Evolutionary conservation across 257 asterid genomes (phyloP).

Genomic region (Sherardia arvensis): DNA sequence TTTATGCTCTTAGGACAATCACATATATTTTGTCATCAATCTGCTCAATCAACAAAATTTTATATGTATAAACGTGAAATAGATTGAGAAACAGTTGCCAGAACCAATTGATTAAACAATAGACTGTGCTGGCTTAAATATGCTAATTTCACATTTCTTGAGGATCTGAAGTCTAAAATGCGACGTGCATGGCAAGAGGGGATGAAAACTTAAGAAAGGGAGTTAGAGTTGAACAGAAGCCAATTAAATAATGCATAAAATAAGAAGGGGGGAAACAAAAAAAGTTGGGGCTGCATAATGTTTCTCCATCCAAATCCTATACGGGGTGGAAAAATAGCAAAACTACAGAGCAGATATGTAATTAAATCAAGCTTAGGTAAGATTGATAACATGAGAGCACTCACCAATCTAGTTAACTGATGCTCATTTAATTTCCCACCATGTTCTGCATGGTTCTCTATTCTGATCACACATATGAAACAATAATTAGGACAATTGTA

Average conservation of each 20-base stretch:
- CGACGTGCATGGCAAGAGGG: background rate
- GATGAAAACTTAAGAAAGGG: no score
- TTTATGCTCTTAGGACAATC: background rate
- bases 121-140: background rate
- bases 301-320: background rate
- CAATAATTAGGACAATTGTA: conserved; percentile 18
- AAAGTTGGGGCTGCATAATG: background rate
- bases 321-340: background rate
- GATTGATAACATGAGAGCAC: conserved; percentile 14
- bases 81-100: background rate
- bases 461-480: conserved; percentile 43
- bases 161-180: background rate
- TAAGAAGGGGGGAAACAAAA: no score
- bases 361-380: background rate
- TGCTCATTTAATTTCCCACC: conserved; percentile 97
- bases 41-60: background rate
- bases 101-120: background rate
- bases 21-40: background rate
- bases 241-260: no score
- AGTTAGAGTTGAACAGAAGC: no score
- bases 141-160: background rate
- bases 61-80: no score
- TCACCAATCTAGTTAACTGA: conserved; percentile 96
- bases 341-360: background rate
- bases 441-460: conserved; percentile 99